phyloP scores from a whole-genome alignment of 768 basidiomycete species.

The Russula dissimulans region DNA sequence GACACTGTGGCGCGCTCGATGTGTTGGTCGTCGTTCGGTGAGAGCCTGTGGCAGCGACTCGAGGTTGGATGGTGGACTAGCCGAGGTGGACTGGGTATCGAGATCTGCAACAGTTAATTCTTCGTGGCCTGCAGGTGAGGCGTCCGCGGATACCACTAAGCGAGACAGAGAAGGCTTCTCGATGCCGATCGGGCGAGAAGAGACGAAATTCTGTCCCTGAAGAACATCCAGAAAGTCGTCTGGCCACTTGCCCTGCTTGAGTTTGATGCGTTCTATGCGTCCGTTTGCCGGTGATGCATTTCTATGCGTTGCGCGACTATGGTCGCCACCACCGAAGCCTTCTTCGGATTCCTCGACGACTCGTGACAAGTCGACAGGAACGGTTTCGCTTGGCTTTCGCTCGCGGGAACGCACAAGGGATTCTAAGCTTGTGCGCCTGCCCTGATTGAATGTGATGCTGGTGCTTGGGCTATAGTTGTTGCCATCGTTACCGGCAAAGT shows the following conservation, averaged over 20 bases:
- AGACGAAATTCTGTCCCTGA: conserved; percentile 22
- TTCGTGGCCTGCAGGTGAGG: not conserved
- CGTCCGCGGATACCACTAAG: not conserved
- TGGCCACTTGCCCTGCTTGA: conserved; percentile 76
- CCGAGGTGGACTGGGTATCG: not conserved
- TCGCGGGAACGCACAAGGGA: conserved; percentile 34
- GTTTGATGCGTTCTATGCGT: conserved; percentile 37
- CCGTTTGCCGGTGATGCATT: conserved; percentile 27
- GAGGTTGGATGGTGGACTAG: conserved; percentile 20
- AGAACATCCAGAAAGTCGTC: conserved; percentile 68
- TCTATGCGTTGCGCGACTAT: conserved; percentile 19
- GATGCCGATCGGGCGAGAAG: conserved; percentile 13
- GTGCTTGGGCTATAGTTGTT: not conserved
- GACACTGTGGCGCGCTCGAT: conserved; percentile 56
- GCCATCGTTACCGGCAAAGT: conserved; percentile 18
- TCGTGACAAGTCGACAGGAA: conserved; percentile 50
- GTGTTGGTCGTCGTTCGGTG: conserved; percentile 42
- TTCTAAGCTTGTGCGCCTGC: conserved; percentile 19
- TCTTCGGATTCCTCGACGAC: conserved; percentile 64
- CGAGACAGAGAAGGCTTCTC: conserved; percentile 5
- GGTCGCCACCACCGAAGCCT: conserved; percentile 22
- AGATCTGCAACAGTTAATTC: not conserved
- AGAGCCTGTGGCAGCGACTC: conserved; percentile 40
- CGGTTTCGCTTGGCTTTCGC: conserved; percentile 54
- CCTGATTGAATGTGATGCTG: not conserved